Conservation (phyloP, 169 alveolate genomes). For the Plasmodium vivax region DNA sequence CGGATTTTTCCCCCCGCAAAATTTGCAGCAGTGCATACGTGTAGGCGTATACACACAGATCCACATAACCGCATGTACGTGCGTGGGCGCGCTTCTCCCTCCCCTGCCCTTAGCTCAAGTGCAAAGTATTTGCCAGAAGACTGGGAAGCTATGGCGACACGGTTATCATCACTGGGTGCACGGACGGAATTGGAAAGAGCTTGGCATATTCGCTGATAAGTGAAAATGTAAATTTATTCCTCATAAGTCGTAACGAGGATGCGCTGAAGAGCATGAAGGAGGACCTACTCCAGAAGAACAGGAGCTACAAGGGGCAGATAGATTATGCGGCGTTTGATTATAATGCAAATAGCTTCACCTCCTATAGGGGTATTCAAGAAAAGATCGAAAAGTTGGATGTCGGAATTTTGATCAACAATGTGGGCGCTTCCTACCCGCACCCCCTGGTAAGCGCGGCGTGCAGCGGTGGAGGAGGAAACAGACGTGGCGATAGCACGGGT, state of each 20-base stretch:
- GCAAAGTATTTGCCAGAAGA: constrained; percentile 15
- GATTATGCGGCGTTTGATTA: constrained; percentile 54
- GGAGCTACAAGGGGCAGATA: constrained; percentile 20
- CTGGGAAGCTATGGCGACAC: constrained; percentile 77
- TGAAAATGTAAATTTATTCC: constrained; percentile 39
- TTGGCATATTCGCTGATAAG: constrained; percentile 73
- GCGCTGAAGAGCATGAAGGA: constrained; percentile 30
- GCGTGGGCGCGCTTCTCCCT: background rate
- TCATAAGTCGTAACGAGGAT: constrained; percentile 52
- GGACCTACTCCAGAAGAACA: constrained; percentile 26
- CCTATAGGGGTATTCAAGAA: constrained; percentile 27
- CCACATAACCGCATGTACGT: background rate
- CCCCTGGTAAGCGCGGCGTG: constrained; percentile 46
- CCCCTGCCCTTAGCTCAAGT: constrained; percentile 2
- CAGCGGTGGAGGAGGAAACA: background rate
- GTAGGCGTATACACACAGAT: background rate
- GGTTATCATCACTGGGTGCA: constrained; percentile 81
- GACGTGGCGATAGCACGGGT: background rate
- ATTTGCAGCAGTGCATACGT: background rate
- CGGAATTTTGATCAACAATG: constrained; percentile 80
- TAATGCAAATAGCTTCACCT: constrained; percentile 26
- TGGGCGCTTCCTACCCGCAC: constrained; percentile 78
- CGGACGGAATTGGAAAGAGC: constrained; percentile 84
- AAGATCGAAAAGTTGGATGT: constrained; percentile 52
- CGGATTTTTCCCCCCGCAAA: background rate